Evolutionary conservation across 495 filamentous ascomycete species (phyloP).

Genomic region (Parmelia sp.): DNA sequence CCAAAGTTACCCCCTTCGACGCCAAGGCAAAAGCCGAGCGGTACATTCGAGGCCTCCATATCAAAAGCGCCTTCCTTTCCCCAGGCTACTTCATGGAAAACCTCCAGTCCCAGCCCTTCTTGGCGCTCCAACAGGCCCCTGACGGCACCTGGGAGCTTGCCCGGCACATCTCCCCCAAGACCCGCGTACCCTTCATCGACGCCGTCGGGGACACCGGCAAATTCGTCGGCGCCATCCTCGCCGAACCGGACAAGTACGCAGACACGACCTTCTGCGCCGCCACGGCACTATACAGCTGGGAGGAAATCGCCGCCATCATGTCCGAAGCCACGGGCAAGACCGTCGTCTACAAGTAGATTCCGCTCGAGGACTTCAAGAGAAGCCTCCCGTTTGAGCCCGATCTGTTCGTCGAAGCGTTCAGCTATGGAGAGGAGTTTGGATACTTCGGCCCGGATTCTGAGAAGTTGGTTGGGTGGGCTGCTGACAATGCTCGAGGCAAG

Average conservation of each 20-base stretch:
- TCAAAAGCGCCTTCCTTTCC: conserved; percentile 32
- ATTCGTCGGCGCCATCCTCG: conserved; percentile 47
- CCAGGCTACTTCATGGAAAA: conserved; percentile 25
- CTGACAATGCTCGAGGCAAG: too few species aligned
- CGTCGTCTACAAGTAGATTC: too few species aligned
- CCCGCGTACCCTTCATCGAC: conserved; percentile 39
- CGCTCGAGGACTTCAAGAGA: too few species aligned
- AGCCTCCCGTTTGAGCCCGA: too few species aligned
- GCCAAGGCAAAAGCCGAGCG: conserved; percentile 38
- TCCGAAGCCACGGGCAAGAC: too few species aligned
- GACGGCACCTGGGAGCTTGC: conserved; percentile 34
- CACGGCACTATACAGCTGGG: conserved; percentile 33
- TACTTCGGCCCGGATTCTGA: too few species aligned
- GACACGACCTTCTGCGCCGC: conserved; percentile 42
- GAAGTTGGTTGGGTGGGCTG: too few species aligned
- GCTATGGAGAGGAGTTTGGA: too few species aligned
- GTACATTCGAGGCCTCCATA: conserved; percentile 36
- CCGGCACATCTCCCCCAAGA: conserved; percentile 30
- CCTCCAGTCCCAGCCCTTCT: conserved; percentile 26
- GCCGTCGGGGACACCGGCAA: conserved; percentile 44
- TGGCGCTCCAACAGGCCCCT: conserved; percentile 24
- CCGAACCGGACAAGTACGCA: conserved; percentile 43
- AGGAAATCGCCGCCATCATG: conserved; percentile 36
- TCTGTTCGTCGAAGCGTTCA: too few species aligned
- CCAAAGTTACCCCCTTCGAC: conserved; percentile 31